Evolutionary conservation across 108 stramenopile genomes (phyloP).

Genomic region (Mediolabrus comicus): DNA sequence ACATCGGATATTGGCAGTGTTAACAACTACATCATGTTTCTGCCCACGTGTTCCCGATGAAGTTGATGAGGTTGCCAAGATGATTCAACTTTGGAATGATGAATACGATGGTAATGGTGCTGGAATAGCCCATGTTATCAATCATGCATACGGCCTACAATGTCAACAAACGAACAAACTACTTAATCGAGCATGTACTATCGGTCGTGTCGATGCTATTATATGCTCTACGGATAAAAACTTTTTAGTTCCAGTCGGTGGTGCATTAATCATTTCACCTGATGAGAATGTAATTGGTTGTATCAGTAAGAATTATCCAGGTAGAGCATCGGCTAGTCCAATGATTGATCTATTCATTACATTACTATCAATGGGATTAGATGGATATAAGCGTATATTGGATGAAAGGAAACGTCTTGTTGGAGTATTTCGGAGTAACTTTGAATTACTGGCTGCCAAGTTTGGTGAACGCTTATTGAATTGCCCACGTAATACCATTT

Average conservation of each 20-base stretch:
- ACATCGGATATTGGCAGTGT: constrained; percentile 73
- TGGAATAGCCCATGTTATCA: constrained; percentile 90
- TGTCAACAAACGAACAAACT: constrained; percentile 76
- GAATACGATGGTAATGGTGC: not conserved
- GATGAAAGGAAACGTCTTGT: constrained; percentile 58
- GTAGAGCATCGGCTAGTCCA: constrained; percentile 93
- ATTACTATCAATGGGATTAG: constrained; percentile 90
- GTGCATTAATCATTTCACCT: constrained; percentile 88
- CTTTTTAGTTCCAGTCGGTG: constrained; percentile 97
- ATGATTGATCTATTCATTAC: constrained; percentile 97
- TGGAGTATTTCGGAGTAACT: constrained; percentile 45
- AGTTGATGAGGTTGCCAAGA: constrained; percentile 84
- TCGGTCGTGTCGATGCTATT: constrained; percentile 96
- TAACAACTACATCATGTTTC: constrained; percentile 98
- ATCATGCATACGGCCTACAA: constrained; percentile 99
- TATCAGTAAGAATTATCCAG: constrained; percentile 94
- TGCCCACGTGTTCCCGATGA: constrained; percentile 96
- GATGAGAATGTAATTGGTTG: constrained; percentile 62
- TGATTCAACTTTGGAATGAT: constrained; percentile 58
- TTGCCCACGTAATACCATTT: constrained; percentile 92
- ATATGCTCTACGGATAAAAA: constrained; percentile 99
- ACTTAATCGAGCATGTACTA: constrained; percentile 78
- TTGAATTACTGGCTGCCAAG: constrained; percentile 64
- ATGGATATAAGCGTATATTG: constrained; percentile 75
- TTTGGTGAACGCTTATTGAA: constrained; percentile 86